Percentiles rank a stretch among this genome's conserved stretches.
Evolutionary conservation across 1,139 yeast genomes (phyloP).

Genomic region (Blastobotrys ciferrii): DNA sequence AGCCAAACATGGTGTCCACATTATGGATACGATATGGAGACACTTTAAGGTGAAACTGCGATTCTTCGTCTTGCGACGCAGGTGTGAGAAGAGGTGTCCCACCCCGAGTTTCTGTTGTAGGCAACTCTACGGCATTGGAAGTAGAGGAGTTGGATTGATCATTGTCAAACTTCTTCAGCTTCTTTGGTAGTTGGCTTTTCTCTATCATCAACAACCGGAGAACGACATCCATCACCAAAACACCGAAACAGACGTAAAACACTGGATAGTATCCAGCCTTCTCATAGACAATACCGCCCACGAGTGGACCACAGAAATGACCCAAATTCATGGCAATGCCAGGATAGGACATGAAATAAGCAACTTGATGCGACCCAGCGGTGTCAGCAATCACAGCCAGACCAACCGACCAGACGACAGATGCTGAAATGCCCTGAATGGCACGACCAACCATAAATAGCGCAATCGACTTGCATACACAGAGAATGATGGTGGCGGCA

Average conservation of each 20-base stretch:
- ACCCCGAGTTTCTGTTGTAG: too few relatives aligned
- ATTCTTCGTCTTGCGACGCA: not conserved
- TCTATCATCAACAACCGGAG: constrained; percentile 36
- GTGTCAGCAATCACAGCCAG: constrained; percentile 38
- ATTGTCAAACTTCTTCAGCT: constrained; percentile 16
- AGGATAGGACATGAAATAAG: constrained; percentile 21
- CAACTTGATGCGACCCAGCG: constrained; percentile 38
- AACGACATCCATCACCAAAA: constrained; percentile 32
- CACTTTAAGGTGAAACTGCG: not conserved
- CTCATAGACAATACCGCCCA: constrained; percentile 37
- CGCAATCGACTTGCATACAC: constrained; percentile 20
- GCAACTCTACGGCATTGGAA: not conserved
- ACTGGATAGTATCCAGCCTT: constrained; percentile 36
- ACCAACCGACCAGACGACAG: constrained; percentile 36
- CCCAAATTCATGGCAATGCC: constrained; percentile 33
- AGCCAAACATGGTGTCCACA: constrained; percentile 5
- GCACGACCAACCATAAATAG: constrained; percentile 25
- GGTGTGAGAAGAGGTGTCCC: too few relatives aligned
- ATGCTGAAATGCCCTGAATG: constrained; percentile 26
- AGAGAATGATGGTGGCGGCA: constrained; percentile 24
- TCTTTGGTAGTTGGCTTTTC: constrained; percentile 14
- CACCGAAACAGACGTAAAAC: constrained; percentile 33
- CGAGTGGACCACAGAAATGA: constrained; percentile 35
- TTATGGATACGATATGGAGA: constrained; percentile 3
- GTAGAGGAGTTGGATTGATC: too few relatives aligned